phyloP scores from a whole-genome alignment of 371 early-diverging fungal genomes.

The Lichtheimia hyalospora region DNA sequence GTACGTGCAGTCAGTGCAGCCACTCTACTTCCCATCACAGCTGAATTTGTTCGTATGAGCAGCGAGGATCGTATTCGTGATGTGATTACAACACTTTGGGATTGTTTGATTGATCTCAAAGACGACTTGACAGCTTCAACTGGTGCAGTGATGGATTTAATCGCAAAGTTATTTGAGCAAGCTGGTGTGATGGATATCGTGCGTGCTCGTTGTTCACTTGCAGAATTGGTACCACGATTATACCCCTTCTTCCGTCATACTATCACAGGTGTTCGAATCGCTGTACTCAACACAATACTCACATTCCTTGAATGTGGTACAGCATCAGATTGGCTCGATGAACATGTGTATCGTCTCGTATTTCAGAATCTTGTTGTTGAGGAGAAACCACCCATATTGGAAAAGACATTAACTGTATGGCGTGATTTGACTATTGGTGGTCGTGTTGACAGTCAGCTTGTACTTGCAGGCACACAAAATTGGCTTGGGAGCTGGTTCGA shows the following conservation, averaged over 20 bases:
- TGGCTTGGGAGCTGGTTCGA: conserved; percentile 58
- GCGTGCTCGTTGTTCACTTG: conserved; percentile 50
- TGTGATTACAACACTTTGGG: conserved; percentile 84
- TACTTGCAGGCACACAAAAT: conserved; percentile 41
- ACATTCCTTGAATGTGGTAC: conserved; percentile 75
- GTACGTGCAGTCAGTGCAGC: conserved; percentile 92
- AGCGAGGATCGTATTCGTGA: conserved; percentile 62
- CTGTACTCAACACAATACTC: conserved; percentile 79
- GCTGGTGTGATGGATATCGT: conserved; percentile 63
- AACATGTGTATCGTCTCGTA: conserved; percentile 72
- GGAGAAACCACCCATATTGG: conserved; percentile 69
- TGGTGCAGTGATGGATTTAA: conserved; percentile 90
- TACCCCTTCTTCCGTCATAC: conserved; percentile 95
- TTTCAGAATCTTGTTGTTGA: conserved; percentile 94
- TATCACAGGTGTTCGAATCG: conserved; percentile 81
- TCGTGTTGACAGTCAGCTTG: conserved; percentile 31
- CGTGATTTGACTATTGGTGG: conserved; percentile 46
- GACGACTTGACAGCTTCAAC: conserved; percentile 95
- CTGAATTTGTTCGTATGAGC: conserved; percentile 69
- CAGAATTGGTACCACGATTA: conserved; percentile 78
- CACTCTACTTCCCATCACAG: conserved; percentile 86
- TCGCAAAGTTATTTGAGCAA: conserved; percentile 79
- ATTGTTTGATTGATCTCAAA: conserved; percentile 75
- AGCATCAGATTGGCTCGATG: conserved; percentile 75
- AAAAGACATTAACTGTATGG: conserved; percentile 75